These are phyloP conservation scores for Stenogyne calaminthoides DNA, from an alignment of 305 asterid genomes.

Conservation along the genomic window DNA sequence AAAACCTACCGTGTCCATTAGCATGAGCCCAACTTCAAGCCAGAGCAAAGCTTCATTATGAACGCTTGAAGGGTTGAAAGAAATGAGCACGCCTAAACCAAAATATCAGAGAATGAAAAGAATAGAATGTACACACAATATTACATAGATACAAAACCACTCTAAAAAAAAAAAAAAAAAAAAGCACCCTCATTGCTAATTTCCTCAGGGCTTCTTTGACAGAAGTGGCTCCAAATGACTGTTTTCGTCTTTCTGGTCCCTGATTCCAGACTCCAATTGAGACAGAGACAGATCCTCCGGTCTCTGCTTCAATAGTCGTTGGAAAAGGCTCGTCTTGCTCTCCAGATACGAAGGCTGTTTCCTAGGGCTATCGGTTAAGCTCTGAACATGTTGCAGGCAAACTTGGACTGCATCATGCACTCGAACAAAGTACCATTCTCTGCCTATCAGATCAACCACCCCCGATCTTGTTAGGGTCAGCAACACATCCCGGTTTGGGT, in stretches of 20 bases:
- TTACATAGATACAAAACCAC: conserved; percentile 33
- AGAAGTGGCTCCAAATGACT: conserved; percentile 73
- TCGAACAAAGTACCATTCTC: conserved; percentile 92
- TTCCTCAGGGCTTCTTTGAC: conserved; percentile 50
- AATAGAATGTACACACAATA: conserved; percentile 18
- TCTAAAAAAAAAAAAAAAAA: background rate
- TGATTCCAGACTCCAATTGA: conserved; percentile 68
- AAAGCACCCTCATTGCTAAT: conserved; percentile 4
- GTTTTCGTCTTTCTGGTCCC: conserved; percentile 39
- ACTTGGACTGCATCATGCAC: conserved; percentile 96
- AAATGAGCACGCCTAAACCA: conserved; percentile 13
- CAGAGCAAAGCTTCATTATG: too few species aligned
- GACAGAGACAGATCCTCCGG: conserved; percentile 49
- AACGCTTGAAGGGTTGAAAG: background rate
- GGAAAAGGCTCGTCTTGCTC: conserved; percentile 48
- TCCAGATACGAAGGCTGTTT: conserved; percentile 43
- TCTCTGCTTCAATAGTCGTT: conserved; percentile 52
- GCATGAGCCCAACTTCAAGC: too few species aligned
- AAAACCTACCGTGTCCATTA: too few species aligned
- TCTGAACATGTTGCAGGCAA: conserved; percentile 75
- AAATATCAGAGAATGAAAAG: background rate
- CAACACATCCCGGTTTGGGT: conserved; percentile 82
- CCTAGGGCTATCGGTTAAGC: conserved; percentile 46
- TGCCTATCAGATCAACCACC: conserved; percentile 77
- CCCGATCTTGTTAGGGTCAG: conserved; percentile 73